These are phyloP conservation scores for Chaetomium tenue DNA, from an alignment of 495 filamentous ascomycete genomes.

Conservation along the genomic window DNA sequence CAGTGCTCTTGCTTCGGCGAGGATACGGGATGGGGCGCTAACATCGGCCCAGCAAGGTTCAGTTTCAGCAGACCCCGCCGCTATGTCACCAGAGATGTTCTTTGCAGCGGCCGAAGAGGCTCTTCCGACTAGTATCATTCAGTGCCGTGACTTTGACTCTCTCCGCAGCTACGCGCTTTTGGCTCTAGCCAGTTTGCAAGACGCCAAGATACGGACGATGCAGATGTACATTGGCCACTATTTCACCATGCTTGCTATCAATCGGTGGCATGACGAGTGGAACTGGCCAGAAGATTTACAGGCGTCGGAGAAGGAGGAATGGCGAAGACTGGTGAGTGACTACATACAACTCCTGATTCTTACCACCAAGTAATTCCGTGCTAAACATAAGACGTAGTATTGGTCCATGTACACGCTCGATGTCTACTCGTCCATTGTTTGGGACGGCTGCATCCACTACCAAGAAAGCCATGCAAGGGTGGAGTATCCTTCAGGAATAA, in stretches of 20 bases:
- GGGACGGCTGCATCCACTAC: slow-evolving; percentile 44
- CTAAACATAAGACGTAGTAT: slow-evolving; percentile 38
- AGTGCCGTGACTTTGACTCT: slow-evolving; percentile 43
- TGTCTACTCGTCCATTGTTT: slow-evolving; percentile 50
- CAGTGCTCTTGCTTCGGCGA: slow-evolving; percentile 47
- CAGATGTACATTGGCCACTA: slow-evolving; percentile 51
- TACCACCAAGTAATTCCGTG: slow-evolving; percentile 12
- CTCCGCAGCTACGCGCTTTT: slow-evolving; percentile 50
- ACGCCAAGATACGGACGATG: slow-evolving; percentile 47
- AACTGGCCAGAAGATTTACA: slow-evolving; percentile 48
- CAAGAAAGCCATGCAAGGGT: slow-evolving; percentile 13
- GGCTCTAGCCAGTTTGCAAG: slow-evolving; percentile 49
- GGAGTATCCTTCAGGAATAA: slow-evolving; percentile 13
- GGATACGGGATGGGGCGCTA: slow-evolving; percentile 49
- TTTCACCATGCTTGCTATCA: slow-evolving; percentile 45
- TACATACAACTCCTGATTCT: not conserved
- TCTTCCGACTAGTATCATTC: slow-evolving; percentile 41
- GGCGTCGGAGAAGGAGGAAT: slow-evolving; percentile 47
- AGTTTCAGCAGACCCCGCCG: slow-evolving; percentile 27
- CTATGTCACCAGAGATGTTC: slow-evolving; percentile 38
- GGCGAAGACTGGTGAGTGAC: slow-evolving; percentile 43
- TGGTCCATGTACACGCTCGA: slow-evolving; percentile 57
- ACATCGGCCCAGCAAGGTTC: slow-evolving; percentile 22
- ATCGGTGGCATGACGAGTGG: slow-evolving; percentile 50
- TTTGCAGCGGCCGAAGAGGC: slow-evolving; percentile 46